A percentile compares a stretch with the other conserved stretches of the same genome.
Evolutionary conservation across 2,329 filamentous ascomycete genomes (phyloP).

Genomic region (Claviceps citrina): DNA sequence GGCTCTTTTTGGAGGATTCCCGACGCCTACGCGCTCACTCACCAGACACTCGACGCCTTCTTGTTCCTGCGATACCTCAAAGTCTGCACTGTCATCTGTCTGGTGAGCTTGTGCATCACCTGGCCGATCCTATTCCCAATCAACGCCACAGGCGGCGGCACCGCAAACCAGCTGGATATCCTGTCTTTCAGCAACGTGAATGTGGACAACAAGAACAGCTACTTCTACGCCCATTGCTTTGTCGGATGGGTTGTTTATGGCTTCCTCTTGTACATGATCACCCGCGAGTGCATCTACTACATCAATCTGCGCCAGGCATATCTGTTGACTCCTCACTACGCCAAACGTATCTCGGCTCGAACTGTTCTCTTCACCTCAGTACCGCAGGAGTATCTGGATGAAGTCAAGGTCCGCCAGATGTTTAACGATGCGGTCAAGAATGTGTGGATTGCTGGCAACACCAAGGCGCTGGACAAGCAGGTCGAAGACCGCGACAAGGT

Average conservation of each 20-base stretch:
- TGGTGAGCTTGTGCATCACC: slow-evolving; percentile 66
- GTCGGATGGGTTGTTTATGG: slow-evolving; percentile 71
- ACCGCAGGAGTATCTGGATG: slow-evolving; percentile 59
- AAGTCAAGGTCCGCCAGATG: slow-evolving; percentile 55
- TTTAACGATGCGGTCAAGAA: slow-evolving; percentile 69
- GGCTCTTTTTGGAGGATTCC: slow-evolving; percentile 43
- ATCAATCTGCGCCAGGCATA: slow-evolving; percentile 91
- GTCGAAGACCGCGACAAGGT: slow-evolving; percentile 62
- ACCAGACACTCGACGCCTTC: slow-evolving; percentile 79
- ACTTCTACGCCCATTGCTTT: slow-evolving; percentile 67
- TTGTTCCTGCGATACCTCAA: slow-evolving; percentile 77
- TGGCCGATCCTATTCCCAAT: slow-evolving; percentile 76
- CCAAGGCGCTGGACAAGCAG: slow-evolving; percentile 57
- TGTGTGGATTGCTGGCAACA: slow-evolving; percentile 70
- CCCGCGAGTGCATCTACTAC: slow-evolving; percentile 81
- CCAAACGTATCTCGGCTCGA: slow-evolving; percentile 71
- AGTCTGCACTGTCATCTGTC: slow-evolving; percentile 58
- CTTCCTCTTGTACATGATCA: slow-evolving; percentile 81
- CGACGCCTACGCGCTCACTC: slow-evolving; percentile 69
- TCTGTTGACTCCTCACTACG: slow-evolving; percentile 68
- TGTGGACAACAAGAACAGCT: slow-evolving; percentile 41
- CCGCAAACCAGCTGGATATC: slow-evolving; percentile 44
- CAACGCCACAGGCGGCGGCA: slow-evolving; percentile 64
- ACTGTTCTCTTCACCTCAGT: slow-evolving; percentile 89
- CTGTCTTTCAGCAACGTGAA: slow-evolving; percentile 25